phyloP scores from a whole-genome alignment of 345 rosid genomes.

The Stellera chamaejasme region DNA sequence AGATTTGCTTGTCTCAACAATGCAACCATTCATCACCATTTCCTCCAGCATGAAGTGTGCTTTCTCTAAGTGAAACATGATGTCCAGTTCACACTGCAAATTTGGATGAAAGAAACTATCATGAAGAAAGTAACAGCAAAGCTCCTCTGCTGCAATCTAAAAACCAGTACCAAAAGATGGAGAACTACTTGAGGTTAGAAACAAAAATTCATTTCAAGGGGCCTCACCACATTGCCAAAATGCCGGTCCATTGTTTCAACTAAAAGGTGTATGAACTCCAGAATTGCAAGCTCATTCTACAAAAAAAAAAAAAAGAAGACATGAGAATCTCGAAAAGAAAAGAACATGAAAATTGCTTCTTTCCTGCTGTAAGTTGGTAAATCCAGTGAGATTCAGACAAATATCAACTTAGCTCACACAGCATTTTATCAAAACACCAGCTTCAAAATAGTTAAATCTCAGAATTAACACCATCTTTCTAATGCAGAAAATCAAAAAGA shows the following conservation, averaged over 20 bases:
- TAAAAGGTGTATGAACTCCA: conserved; percentile 91
- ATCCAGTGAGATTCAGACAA: too few species aligned
- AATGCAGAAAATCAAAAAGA: too few species aligned
- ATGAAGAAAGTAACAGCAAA: conserved; percentile 1
- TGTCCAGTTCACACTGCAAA: conserved; percentile 86
- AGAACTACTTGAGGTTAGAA: background rate
- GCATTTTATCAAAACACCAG: too few species aligned
- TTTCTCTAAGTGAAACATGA: conserved; percentile 97
- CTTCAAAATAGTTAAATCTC: too few species aligned
- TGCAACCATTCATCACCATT: conserved; percentile 95
- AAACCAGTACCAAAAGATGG: background rate
- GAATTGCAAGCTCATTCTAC: conserved; percentile 87
- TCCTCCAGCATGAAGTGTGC: conserved; percentile 99
- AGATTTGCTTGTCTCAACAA: conserved; percentile 90
- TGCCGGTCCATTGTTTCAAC: conserved; percentile 98
- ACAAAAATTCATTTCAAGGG: background rate
- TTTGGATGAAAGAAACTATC: background rate
- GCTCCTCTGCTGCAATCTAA: background rate
- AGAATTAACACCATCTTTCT: too few species aligned
- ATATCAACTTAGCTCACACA: too few species aligned
- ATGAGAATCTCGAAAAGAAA: background rate
- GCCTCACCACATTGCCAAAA: conserved; percentile 91
- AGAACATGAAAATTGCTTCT: background rate
- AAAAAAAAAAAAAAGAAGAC: conserved; percentile 5
- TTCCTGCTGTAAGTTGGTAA: too few species aligned